Conservation (phyloP, 257 asterid genomes). For the Scutellaria baicalensis region DNA sequence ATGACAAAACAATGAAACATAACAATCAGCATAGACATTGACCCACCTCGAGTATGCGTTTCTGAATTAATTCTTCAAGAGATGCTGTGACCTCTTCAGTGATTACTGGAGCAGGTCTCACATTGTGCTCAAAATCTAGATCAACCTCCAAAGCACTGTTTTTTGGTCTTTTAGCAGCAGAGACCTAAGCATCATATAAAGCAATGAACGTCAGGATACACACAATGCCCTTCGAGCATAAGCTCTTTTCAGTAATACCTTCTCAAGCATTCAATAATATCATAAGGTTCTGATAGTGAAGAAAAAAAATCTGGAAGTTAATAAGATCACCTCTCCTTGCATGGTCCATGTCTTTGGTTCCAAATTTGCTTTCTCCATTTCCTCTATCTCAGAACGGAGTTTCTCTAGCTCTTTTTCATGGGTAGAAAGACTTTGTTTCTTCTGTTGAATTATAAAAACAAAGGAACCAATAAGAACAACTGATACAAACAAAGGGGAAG, state of each 20-base stretch:
- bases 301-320: slow-evolving; percentile 5
- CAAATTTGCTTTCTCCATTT: slow-evolving; percentile 80
- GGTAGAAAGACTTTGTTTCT: slow-evolving; percentile 55
- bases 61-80: slow-evolving; percentile 77
- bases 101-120: slow-evolving; percentile 83
- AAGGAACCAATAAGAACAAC: neutral
- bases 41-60: slow-evolving; percentile 76
- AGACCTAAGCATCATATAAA: slow-evolving; percentile 49
- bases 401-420: slow-evolving; percentile 74
- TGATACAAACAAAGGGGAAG: neutral
- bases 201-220: neutral
- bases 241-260: neutral
- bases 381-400: slow-evolving; percentile 55
- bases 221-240: slow-evolving; percentile 9
- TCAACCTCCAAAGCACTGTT: slow-evolving; percentile 94
- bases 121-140: slow-evolving; percentile 90
- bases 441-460: slow-evolving; percentile 26
- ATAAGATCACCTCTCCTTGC: slow-evolving; percentile 88
- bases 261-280: too few relatives aligned
- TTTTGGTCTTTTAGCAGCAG: slow-evolving; percentile 82
- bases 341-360: slow-evolving; percentile 89
- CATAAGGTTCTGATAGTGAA: neutral
- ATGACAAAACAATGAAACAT: neutral
- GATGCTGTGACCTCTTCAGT: slow-evolving; percentile 80
- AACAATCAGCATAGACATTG: neutral